These are phyloP conservation scores for Vanderwaltozyma verrucispora DNA, from an alignment of 805 yeast species.

Conservation along the genomic window DNA sequence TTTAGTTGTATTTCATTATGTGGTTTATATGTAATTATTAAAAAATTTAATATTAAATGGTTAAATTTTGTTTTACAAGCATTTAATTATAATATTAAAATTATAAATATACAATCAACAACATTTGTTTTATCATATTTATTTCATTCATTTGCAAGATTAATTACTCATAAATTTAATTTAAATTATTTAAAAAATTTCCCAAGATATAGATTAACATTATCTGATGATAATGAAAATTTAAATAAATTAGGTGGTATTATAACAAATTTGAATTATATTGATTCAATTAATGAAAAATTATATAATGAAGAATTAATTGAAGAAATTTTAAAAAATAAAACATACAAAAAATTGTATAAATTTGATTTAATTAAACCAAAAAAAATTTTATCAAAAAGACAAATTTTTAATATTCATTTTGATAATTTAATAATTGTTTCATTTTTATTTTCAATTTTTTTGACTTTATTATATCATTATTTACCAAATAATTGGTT, in stretches of 20 bases:
- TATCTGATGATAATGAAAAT: slow-evolving; percentile 30
- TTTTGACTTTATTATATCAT: slow-evolving; percentile 11
- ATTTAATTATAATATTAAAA: slow-evolving; percentile 30
- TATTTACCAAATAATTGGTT: slow-evolving; percentile 36
- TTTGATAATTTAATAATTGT: slow-evolving; percentile 26
- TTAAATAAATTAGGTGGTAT: slow-evolving; percentile 31
- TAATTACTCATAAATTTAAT: slow-evolving; percentile 19
- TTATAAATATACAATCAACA: slow-evolving; percentile 29
- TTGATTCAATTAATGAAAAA: slow-evolving; percentile 8
- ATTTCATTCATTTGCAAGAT: slow-evolving; percentile 22
- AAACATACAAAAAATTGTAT: slow-evolving; percentile 4
- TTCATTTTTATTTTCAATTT: slow-evolving; percentile 14
- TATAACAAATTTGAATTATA: slow-evolving; percentile 25
- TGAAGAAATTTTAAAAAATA: slow-evolving; percentile 19
- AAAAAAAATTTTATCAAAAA: slow-evolving; percentile 11
- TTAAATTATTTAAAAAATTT: slow-evolving; percentile 22
- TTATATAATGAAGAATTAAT: slow-evolving; percentile 17
- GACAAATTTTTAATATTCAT: slow-evolving; percentile 30
- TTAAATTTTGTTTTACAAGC: slow-evolving; percentile 23
- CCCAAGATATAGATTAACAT: slow-evolving; percentile 33
- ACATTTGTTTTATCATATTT: slow-evolving; percentile 23
- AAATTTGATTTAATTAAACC: slow-evolving; percentile 12
- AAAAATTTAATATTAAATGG: slow-evolving; percentile 21
- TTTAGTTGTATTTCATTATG: slow-evolving; percentile 31
- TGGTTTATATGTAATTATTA: slow-evolving; percentile 30